These are phyloP conservation scores for Nicotiana noctiflora DNA, from an alignment of 257 asterid species.

Conservation along the genomic window DNA sequence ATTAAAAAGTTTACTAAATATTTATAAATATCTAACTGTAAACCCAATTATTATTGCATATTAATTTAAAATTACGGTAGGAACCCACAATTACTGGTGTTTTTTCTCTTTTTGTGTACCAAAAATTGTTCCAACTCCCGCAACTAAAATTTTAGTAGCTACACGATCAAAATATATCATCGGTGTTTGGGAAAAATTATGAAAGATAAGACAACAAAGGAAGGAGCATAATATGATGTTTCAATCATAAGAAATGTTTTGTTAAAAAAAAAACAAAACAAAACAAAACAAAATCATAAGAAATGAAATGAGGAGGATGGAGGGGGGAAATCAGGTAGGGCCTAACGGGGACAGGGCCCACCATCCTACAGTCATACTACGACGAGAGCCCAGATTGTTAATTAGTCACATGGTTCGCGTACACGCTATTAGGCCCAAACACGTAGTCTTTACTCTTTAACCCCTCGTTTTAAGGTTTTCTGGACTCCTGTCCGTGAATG, in stretches of 20 bases:
- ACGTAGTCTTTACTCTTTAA: conserved; percentile 2
- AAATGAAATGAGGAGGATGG: no score
- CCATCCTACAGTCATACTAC: neutral
- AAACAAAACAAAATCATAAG: no score
- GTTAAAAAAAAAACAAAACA: no score
- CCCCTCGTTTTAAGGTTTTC: neutral
- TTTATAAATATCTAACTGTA: no score
- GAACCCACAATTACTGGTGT: no score
- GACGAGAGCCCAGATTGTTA: neutral
- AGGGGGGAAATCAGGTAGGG: neutral
- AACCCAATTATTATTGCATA: no score
- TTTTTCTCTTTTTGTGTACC: no score
- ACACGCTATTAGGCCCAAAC: conserved; percentile 6
- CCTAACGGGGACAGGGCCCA: no score
- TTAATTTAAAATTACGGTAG: no score
- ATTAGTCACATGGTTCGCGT: neutral
- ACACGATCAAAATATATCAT: neutral
- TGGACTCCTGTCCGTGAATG: neutral
- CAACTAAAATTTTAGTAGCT: no score
- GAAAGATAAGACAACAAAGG: neutral
- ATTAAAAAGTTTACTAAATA: no score
- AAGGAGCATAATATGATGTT: neutral
- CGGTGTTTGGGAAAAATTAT: neutral
- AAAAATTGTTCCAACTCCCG: no score
- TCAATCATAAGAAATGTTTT: neutral